phyloP scores from a whole-genome alignment of 805 yeast species.

The Wickerhamiella sergipiensis region DNA sequence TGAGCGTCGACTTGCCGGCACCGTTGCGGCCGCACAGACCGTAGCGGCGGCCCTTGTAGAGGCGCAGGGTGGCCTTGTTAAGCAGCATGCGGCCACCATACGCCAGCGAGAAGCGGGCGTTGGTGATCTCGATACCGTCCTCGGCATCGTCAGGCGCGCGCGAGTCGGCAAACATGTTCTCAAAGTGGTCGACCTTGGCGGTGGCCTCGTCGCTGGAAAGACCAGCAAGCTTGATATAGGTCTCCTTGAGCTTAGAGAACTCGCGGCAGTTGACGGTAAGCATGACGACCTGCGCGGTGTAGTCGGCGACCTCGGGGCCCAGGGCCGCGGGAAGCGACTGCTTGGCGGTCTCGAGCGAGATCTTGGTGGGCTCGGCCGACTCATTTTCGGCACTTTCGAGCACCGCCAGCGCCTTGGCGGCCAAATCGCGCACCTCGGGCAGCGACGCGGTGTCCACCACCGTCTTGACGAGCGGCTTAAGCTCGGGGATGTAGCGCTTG shows the following conservation, averaged over 20 bases:
- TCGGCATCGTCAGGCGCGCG: constrained; percentile 46
- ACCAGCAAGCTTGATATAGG: constrained; percentile 37
- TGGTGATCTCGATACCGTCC: constrained; percentile 83
- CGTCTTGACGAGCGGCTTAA: constrained; percentile 82
- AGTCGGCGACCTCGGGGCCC: constrained; percentile 26
- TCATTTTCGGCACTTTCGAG: constrained; percentile 70
- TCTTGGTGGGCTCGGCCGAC: constrained; percentile 66
- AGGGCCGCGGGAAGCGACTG: constrained; percentile 23
- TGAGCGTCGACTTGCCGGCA: constrained; percentile 98
- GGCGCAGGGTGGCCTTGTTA: constrained; percentile 79
- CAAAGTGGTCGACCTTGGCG: constrained; percentile 22
- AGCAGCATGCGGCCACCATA: constrained; percentile 95
- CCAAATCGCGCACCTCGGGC: constrained; percentile 93
- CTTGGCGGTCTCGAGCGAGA: constrained; percentile 41
- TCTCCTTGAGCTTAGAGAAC: constrained; percentile 21
- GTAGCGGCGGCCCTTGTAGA: constrained; percentile 88
- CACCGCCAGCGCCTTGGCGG: constrained; percentile 71
- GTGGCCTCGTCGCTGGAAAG: constrained; percentile 25
- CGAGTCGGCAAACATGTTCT: constrained; percentile 25
- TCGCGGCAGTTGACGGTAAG: constrained; percentile 28
- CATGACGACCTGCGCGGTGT: constrained; percentile 26
- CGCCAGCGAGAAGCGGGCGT: constrained; percentile 89
- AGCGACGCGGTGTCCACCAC: constrained; percentile 82
- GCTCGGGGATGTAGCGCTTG: constrained; percentile 69
- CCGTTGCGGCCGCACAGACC: constrained; percentile 98